phyloP scores from a whole-genome alignment of 805 yeast genomes.

The Suhomyces prunicola region DNA sequence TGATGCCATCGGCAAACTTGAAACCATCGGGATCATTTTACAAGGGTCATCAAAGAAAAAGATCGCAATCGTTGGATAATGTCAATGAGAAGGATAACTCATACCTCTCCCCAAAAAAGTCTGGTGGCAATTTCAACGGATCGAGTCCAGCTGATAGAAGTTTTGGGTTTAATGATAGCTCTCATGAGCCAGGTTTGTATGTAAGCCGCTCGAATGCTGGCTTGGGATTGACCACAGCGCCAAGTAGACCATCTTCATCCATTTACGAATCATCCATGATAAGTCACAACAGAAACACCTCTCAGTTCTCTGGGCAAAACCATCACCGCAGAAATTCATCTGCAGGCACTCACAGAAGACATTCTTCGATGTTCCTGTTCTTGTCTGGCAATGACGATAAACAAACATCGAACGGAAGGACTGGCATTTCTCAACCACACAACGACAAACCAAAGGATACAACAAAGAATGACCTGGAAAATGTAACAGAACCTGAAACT shows the following conservation, averaged over 20 bases:
- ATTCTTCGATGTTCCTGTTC: slow-evolving; percentile 58
- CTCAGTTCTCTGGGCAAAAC: slow-evolving; percentile 33
- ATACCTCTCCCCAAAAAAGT: slow-evolving; percentile 53
- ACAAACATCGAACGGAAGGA: slow-evolving; percentile 4
- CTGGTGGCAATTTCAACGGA: slow-evolving; percentile 64
- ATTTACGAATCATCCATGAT: slow-evolving; percentile 45
- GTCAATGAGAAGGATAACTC: slow-evolving; percentile 14
- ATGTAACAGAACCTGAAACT: background rate
- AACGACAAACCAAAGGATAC: slow-evolving; percentile 8
- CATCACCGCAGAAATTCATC: slow-evolving; percentile 32
- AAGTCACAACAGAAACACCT: slow-evolving; percentile 43
- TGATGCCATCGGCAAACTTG: slow-evolving; percentile 8
- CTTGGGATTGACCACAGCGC: slow-evolving; percentile 13
- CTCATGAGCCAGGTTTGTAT: slow-evolving; percentile 13
- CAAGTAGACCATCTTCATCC: slow-evolving; percentile 47
- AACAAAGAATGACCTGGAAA: background rate
- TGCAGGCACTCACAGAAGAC: slow-evolving; percentile 48
- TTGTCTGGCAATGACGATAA: slow-evolving; percentile 32
- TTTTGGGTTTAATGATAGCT: slow-evolving; percentile 31
- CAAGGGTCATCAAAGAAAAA: slow-evolving; percentile 41
- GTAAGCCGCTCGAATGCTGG: slow-evolving; percentile 24
- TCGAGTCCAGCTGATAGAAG: slow-evolving; percentile 23
- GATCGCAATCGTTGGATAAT: slow-evolving; percentile 52
- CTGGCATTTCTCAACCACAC: slow-evolving; percentile 4
- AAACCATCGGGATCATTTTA: slow-evolving; percentile 1